Evolutionary conservation across 1,284 basidiomycete species (phyloP).

Genomic region (Grifola frondosa): DNA sequence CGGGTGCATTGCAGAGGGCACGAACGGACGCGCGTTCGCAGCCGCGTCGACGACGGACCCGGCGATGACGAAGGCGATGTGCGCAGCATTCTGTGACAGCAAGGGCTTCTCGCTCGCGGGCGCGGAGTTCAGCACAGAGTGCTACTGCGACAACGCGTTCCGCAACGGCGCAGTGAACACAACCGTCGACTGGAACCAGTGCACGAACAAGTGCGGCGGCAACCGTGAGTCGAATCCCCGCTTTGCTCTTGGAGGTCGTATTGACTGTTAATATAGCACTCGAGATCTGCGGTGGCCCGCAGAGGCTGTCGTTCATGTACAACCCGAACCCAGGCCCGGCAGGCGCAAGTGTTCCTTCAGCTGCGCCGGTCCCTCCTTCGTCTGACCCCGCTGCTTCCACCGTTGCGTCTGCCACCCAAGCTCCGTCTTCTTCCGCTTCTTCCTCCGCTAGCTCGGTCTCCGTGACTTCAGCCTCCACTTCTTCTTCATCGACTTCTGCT

Average conservation of each 20-base stretch:
- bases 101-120: conserved; percentile 28
- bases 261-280: conserved; percentile 5
- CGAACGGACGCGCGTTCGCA: conserved; percentile 28
- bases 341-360: conserved; percentile 4
- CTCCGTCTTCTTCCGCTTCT: conserved; percentile 5
- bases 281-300: conserved; percentile 29
- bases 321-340: conserved; percentile 16
- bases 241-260: neutral
- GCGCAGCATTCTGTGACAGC: conserved; percentile 26
- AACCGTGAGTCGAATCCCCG: conserved; percentile 21
- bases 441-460: neutral
- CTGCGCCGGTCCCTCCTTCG: conserved; percentile 11
- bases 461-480: conserved; percentile 4
- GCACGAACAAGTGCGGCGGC: conserved; percentile 26
- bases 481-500: conserved; percentile 5
- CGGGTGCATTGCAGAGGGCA: conserved; percentile 30
- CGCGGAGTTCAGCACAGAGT: conserved; percentile 28
- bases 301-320: conserved; percentile 24
- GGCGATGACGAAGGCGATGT: conserved; percentile 26
- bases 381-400: conserved; percentile 8
- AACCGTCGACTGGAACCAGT: conserved; percentile 22
- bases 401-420: conserved; percentile 7
- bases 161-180: conserved; percentile 26
- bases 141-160: conserved; percentile 31
- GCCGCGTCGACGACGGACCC: conserved; percentile 21